phyloP scores from a whole-genome alignment of 139 green algal genomes.

The Trebouxia sp. region DNA sequence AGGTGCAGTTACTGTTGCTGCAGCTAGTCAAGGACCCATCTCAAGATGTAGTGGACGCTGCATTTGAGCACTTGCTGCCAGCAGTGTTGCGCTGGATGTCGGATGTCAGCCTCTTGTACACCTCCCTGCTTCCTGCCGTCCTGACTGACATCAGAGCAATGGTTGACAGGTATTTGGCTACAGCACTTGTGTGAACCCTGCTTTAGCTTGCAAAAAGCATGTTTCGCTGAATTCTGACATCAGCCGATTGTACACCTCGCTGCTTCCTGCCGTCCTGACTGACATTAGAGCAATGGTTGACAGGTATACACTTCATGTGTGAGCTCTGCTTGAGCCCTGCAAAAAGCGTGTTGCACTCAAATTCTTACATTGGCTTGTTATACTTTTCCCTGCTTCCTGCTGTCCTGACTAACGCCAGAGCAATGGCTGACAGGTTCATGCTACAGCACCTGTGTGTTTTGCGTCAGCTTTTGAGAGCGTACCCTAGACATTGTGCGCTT shows the following conservation, averaged over 20 bases:
- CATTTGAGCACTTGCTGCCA: constrained; percentile 24
- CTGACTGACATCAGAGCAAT: background rate
- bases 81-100: background rate
- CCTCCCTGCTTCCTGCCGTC: constrained; percentile 10
- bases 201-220: too few species aligned
- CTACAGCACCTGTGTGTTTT: too few species aligned
- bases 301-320: too few species aligned
- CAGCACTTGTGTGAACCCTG: too few species aligned
- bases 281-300: background rate
- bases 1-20: constrained; percentile 29
- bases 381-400: too few species aligned
- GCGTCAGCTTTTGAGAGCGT: too few species aligned
- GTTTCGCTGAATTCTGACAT: background rate
- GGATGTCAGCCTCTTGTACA: constrained; percentile 1
- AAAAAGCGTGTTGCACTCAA: too few species aligned
- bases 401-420: too few species aligned
- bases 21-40: constrained; percentile 17
- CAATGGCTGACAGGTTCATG: too few species aligned
- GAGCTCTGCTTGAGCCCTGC: too few species aligned
- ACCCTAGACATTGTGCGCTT: too few species aligned
- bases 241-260: constrained; percentile 3
- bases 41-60: constrained; percentile 17
- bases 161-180: background rate
- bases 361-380: too few species aligned
- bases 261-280: constrained; percentile 3